phyloP scores from a whole-genome alignment of 2,329 filamentous ascomycete genomes.

The Thermoascus crustaceus region DNA sequence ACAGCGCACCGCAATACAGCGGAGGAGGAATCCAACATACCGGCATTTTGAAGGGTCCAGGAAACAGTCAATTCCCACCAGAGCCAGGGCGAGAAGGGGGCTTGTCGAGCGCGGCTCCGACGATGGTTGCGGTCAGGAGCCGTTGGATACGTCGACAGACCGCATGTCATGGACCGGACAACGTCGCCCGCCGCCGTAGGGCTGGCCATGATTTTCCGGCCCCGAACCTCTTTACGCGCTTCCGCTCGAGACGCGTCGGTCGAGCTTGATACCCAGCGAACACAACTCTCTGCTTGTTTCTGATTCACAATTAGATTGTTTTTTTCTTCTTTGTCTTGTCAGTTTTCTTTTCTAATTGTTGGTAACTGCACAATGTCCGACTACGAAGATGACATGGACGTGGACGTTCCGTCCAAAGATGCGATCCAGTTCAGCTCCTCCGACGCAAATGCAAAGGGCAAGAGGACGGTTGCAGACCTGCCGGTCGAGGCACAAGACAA shows the following conservation, averaged over 20 bases:
- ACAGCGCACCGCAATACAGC: not conserved
- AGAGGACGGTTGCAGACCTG: constrained; percentile 83
- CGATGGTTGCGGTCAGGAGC: constrained; percentile 3
- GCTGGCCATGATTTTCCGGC: constrained; percentile 28
- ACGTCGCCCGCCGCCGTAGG: constrained; percentile 8
- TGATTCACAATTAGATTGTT: not conserved
- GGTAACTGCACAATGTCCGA: constrained; percentile 41
- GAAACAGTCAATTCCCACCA: constrained; percentile 10
- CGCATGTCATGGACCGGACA: constrained; percentile 24
- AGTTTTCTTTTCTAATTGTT: not conserved
- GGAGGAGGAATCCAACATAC: constrained; percentile 23
- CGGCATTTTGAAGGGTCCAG: constrained; percentile 34
- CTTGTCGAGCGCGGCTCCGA: constrained; percentile 2
- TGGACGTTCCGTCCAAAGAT: constrained; percentile 49
- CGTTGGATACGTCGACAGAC: constrained; percentile 4
- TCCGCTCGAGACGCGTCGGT: constrained; percentile 22
- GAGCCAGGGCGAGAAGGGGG: constrained; percentile 15
- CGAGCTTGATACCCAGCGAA: not conserved
- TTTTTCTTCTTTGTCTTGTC: not conserved
- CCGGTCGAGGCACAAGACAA: constrained; percentile 91
- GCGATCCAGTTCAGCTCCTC: constrained; percentile 64
- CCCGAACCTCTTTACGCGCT: constrained; percentile 36
- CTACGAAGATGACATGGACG: constrained; percentile 59
- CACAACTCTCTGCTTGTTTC: not conserved
- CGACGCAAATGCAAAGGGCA: constrained; percentile 66